Percentiles rank a stretch among this genome's conserved stretches.
Conservation (phyloP, 768 basidiomycete species). For the Auricularia sp. region DNA sequence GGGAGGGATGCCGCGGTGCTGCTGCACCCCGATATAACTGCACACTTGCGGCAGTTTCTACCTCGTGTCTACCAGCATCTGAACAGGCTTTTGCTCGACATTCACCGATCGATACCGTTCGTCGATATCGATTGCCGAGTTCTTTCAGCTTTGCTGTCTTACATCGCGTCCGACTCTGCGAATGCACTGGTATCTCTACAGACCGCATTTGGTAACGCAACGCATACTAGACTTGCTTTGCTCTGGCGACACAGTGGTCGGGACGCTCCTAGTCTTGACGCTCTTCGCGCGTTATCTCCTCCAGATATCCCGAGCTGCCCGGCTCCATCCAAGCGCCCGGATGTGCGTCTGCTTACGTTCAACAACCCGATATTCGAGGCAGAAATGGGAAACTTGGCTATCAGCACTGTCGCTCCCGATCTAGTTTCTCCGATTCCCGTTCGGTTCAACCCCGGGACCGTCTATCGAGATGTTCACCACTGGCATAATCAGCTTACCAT, state of each 20-base stretch:
- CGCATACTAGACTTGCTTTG: too few species aligned
- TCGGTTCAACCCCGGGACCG: conserved; percentile 31
- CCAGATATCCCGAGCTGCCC: not conserved
- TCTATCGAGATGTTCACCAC: conserved; percentile 44
- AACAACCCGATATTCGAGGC: conserved; percentile 29
- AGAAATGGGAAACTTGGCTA: conserved; percentile 7
- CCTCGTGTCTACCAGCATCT: not conserved
- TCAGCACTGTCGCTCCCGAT: conserved; percentile 9
- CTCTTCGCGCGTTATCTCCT: too few species aligned
- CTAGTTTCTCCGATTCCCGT: not conserved
- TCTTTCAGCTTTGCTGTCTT: not conserved
- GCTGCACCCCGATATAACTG: not conserved
- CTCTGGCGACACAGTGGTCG: too few species aligned
- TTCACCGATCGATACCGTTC: too few species aligned
- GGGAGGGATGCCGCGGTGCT: not conserved
- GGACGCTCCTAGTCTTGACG: too few species aligned
- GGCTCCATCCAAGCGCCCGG: conserved; percentile 26
- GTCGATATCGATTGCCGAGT: not conserved
- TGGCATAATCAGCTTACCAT: conserved; percentile 49
- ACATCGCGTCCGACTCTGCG: too few species aligned
- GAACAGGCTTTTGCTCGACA: too few species aligned
- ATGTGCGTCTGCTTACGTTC: conserved; percentile 28
- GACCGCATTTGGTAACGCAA: too few species aligned
- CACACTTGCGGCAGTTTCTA: not conserved
- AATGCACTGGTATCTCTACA: too few species aligned